Base-by-base conservation (phyloP, 2,329 filamentous ascomycete species). In the Akanthomyces lecanii region DNA sequence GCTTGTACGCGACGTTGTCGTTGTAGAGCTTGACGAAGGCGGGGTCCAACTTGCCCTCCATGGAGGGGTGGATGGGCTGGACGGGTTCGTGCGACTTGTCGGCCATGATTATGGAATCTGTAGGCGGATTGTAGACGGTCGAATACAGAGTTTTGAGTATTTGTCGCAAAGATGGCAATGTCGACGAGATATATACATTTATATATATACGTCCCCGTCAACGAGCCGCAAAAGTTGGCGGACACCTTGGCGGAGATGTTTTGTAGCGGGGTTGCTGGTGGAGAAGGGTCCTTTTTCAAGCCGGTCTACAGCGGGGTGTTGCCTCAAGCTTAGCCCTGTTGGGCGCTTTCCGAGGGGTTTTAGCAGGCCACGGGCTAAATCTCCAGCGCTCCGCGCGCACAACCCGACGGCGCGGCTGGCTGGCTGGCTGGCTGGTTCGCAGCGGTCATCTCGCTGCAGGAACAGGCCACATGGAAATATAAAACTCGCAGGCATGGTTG, bases 21-120 rank as follows among this genome's bases (percentile, higher is more conserved):
- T 78, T 81, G 73, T 82, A 82, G 59, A 82, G 76, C 59, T 79
- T 73, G 64, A 80, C 72, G 64, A 81, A 82, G 50, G 71, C 71
- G 5, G 79, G 78, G 68, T 82, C 79, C 28, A 82, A 71, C 59
- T 77, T 76, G 61, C 76, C 75, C 23, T 76, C 73, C 69, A 82
- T 75, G 5, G 77, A 76, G 23, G 79, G 77, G 66, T 80, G 79
- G 61, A 82, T 75, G 23, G 79, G 78, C 68, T 82, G 81, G 55
- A 82, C 73, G 25, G 76, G 75, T 70, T 80, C 78, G 67, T 80
- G 76, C 12, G 59, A 42, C 42, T 61, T 61, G 50, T 61, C 59
- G 59, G 62, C 45, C 64, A 65, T 60, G 64, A 64, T 67, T 48
- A 64, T 21, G 21, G 33, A 28, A 33, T 11, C 7, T 14, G 33